Evolutionary conservation across 1,284 basidiomycete species (phyloP).

Genomic region (Cryptococcus sp.): DNA sequence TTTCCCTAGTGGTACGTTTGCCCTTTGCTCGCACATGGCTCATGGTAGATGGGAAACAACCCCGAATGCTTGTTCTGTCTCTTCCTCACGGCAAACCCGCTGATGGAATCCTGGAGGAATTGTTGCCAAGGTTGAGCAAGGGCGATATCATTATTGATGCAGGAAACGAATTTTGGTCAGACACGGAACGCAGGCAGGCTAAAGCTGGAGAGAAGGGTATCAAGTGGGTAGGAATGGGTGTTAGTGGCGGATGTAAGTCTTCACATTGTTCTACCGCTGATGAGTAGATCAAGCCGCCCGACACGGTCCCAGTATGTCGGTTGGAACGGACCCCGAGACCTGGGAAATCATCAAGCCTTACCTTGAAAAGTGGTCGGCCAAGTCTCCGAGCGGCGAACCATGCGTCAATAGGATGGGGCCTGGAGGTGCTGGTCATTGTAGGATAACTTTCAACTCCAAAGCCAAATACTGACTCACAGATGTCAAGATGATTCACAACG

Average conservation of each 20-base stretch:
- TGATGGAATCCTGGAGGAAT: slow-evolving; percentile 31
- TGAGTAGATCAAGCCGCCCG: slow-evolving; percentile 34
- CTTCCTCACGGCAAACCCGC: slow-evolving; percentile 38
- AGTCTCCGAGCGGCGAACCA: slow-evolving; percentile 24
- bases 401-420: slow-evolving; percentile 35
- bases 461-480: slow-evolving; percentile 9
- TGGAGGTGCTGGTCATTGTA: slow-evolving; percentile 38
- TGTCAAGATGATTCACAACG: slow-evolving; percentile 40
- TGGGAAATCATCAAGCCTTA: slow-evolving; percentile 29
- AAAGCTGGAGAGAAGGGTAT: slow-evolving; percentile 25
- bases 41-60: slow-evolving; percentile 12
- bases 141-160: slow-evolving; percentile 38
- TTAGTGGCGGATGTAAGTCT: slow-evolving; percentile 37
- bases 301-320: slow-evolving; percentile 35
- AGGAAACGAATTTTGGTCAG: slow-evolving; percentile 35
- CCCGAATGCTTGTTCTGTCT: slow-evolving; percentile 34
- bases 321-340: slow-evolving; percentile 31
- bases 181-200: slow-evolving; percentile 26
- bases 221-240: slow-evolving; percentile 34
- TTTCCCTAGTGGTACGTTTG: slow-evolving; percentile 12
- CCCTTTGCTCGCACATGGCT: background rate
- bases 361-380: slow-evolving; percentile 35
- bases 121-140: slow-evolving; percentile 25
- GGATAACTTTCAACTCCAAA: too few species aligned
- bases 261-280: background rate